Conservation (phyloP, 257 asterid species). For the Solanum appendiculatum region DNA sequence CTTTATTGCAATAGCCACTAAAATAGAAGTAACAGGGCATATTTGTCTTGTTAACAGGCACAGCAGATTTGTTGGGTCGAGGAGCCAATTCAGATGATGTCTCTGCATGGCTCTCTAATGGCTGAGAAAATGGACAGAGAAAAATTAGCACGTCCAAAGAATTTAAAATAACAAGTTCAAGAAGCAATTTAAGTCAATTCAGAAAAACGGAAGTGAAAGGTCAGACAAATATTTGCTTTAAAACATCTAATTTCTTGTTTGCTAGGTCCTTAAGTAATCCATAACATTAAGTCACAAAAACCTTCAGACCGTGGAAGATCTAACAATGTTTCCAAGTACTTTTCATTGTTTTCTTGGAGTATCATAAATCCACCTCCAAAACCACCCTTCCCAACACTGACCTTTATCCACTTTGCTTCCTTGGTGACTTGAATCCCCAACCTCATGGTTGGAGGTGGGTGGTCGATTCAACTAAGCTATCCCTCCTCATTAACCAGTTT, state of each 20-base stretch:
- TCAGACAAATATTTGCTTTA: background rate
- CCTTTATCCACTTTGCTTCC: background rate
- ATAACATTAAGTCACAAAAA: background rate
- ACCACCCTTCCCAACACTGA: background rate
- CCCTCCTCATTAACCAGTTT: background rate
- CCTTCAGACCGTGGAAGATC: background rate
- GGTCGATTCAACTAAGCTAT: background rate
- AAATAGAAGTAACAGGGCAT: constrained; percentile 24
- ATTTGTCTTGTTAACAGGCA: constrained; percentile 16
- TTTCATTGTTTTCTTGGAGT: background rate
- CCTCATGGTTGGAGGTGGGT: background rate
- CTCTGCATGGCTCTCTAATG: constrained; percentile 19
- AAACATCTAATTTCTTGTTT: background rate
- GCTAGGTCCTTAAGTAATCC: background rate
- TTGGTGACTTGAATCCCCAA: background rate
- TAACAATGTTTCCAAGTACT: background rate
- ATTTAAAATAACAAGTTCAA: background rate
- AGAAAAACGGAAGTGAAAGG: background rate
- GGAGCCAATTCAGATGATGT: constrained; percentile 9
- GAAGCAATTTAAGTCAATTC: background rate
- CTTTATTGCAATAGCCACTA: constrained; percentile 32
- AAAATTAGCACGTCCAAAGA: background rate
- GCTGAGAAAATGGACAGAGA: constrained; percentile 7
- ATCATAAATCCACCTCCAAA: background rate
- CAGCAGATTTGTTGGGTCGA: constrained; percentile 7